phyloP scores from a whole-genome alignment of 2,329 filamentous ascomycete species.

The Didymella pinodella region DNA sequence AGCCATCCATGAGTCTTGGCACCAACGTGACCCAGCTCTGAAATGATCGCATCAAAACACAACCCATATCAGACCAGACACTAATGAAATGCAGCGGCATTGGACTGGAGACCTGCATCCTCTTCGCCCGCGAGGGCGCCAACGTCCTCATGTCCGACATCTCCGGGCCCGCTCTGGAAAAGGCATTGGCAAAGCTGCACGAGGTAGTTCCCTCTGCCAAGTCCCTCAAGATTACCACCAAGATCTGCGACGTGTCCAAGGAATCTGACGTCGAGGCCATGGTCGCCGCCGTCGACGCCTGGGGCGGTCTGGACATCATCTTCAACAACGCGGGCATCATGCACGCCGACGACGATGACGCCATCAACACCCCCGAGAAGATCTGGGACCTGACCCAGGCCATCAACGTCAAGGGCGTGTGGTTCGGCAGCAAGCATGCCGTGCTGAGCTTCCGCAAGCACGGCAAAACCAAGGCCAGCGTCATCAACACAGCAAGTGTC shows the following conservation, averaged over 20 bases:
- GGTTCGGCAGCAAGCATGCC: conserved; percentile 93
- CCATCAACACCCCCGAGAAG: conserved; percentile 82
- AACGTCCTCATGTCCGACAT: conserved; percentile 87
- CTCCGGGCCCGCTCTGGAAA: conserved; percentile 77
- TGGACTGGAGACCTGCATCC: conserved; percentile 88
- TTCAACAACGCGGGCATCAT: conserved; percentile 99
- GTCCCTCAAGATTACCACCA: conserved; percentile 64
- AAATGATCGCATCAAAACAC: not conserved
- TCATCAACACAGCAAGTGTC: conserved; percentile 93
- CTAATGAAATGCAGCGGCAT: conserved; percentile 71
- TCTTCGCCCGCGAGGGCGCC: conserved; percentile 89
- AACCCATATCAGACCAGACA: not conserved
- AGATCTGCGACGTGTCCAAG: conserved; percentile 81
- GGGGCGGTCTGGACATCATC: conserved; percentile 89
- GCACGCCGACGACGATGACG: conserved; percentile 74
- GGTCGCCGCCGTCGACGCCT: conserved; percentile 77
- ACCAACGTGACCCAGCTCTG: not conserved
- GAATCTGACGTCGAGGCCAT: conserved; percentile 79
- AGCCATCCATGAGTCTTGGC: conserved; percentile 1
- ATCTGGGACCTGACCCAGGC: conserved; percentile 94
- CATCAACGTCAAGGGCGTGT: conserved; percentile 98
- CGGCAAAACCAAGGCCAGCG: conserved; percentile 78
- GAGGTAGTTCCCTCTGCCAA: conserved; percentile 69
- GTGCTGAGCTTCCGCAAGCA: conserved; percentile 81
- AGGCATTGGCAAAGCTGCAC: conserved; percentile 76